These are phyloP conservation scores for Cucumis hystrix DNA, from an alignment of 306 rosid genomes.

Conservation along the genomic window DNA sequence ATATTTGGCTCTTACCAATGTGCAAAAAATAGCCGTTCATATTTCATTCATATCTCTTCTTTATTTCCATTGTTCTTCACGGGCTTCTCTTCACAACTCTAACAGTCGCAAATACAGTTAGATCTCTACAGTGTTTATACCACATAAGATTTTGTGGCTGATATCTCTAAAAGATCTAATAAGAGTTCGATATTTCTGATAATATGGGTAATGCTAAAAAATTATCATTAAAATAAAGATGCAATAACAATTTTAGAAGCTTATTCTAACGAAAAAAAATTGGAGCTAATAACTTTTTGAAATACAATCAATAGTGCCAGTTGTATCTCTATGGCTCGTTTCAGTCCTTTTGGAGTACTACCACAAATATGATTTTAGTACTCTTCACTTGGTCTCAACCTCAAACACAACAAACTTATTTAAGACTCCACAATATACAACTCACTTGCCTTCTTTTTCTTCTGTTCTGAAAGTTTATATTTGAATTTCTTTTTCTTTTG, in stretches of 20 bases:
- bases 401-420: neutral
- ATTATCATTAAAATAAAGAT: neutral
- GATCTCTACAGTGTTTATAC: neutral
- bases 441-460: neutral
- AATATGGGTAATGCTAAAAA: neutral
- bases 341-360: neutral
- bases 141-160: neutral
- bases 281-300: neutral
- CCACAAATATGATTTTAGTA: neutral
- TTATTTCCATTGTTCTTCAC: constrained; percentile 4
- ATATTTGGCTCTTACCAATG: neutral
- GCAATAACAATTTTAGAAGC: neutral
- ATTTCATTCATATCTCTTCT: neutral
- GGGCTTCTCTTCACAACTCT: constrained; percentile 1
- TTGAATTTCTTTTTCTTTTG: too few relatives aligned
- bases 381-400: neutral
- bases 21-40: neutral
- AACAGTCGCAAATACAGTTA: constrained; percentile 1
- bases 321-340: neutral
- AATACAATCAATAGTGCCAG: neutral
- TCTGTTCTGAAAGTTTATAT: neutral
- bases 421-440: neutral
- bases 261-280: neutral
- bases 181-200: neutral
- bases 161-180: neutral